Percentiles rank a stretch among this genome's conserved stretches.
Conservation (phyloP, 176 grass and related monocot genomes). For the Hsuehochloa calcarea region DNA sequence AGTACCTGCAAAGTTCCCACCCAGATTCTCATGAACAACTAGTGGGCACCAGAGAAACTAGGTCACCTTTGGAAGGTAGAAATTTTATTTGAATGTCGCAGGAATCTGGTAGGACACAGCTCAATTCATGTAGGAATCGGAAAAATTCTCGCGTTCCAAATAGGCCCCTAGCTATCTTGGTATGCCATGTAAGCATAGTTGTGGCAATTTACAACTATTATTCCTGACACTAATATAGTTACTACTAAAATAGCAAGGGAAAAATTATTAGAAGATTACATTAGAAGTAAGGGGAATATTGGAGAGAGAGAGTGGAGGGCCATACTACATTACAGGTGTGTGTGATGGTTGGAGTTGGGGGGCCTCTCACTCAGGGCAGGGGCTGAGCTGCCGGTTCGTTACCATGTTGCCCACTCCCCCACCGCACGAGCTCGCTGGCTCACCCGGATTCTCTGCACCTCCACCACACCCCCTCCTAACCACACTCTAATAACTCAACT, state of each 20-base stretch:
- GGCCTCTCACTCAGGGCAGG: background rate
- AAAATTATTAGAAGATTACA: background rate
- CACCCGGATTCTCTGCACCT: constrained; percentile 36
- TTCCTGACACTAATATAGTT: too few relatives aligned
- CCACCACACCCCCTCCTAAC: background rate
- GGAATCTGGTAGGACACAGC: too few relatives aligned
- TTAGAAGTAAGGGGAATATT: background rate
- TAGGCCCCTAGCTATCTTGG: background rate
- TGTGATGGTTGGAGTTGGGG: constrained; percentile 6
- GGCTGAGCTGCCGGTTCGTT: constrained; percentile 21
- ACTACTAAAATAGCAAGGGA: background rate
- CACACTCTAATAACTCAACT: constrained; percentile 19
- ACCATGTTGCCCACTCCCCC: constrained; percentile 24
- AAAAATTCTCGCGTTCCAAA: background rate
- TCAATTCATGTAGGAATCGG: too few relatives aligned
- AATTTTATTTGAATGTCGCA: too few relatives aligned
- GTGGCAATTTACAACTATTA: background rate
- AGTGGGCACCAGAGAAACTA: background rate
- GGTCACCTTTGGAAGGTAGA: too few relatives aligned
- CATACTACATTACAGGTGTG: background rate
- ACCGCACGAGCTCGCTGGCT: constrained; percentile 28
- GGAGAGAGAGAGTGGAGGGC: background rate
- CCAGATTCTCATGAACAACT: background rate
- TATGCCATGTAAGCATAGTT: background rate
- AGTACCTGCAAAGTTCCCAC: background rate